These are phyloP conservation scores for Euphorbia tirucalli DNA, from an alignment of 345 rosid genomes.

Conservation along the genomic window DNA sequence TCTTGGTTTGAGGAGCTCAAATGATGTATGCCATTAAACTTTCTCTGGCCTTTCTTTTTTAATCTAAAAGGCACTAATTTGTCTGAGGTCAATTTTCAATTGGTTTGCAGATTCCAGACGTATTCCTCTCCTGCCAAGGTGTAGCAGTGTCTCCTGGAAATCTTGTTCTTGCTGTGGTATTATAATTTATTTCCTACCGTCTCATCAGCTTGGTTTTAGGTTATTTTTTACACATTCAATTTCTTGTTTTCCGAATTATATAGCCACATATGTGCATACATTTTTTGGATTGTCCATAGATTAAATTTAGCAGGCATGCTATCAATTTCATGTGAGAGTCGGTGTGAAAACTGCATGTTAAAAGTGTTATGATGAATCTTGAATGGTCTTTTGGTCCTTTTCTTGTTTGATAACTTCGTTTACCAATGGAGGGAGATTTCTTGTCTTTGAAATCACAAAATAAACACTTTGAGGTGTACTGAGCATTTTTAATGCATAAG, in stretches of 20 bases:
- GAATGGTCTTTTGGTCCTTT: neutral
- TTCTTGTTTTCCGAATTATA: neutral
- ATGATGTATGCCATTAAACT: slow-evolving; percentile 52
- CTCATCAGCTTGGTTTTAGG: slow-evolving; percentile 8
- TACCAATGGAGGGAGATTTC: neutral
- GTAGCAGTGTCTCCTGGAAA: slow-evolving; percentile 79
- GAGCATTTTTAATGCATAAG: neutral
- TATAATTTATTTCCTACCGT: slow-evolving; percentile 4
- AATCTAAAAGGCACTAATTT: slow-evolving; percentile 16
- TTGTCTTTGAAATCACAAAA: neutral
- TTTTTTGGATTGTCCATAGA: neutral
- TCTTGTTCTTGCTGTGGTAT: slow-evolving; percentile 79
- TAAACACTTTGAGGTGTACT: neutral
- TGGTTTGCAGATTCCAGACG: slow-evolving; percentile 73
- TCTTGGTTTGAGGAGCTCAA: slow-evolving; percentile 53
- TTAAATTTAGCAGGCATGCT: neutral
- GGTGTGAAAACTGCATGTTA: neutral
- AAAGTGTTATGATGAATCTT: neutral
- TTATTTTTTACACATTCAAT: slow-evolving; percentile 5
- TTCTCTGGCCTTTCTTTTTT: slow-evolving; percentile 10
- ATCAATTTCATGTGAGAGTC: neutral
- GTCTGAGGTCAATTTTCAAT: slow-evolving; percentile 20
- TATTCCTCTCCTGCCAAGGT: slow-evolving; percentile 74
- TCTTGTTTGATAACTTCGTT: neutral
- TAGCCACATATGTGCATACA: too few species aligned